These are phyloP conservation scores for Triglochin maritima DNA, from an alignment of 106 monocot genomes.

Conservation along the genomic window DNA sequence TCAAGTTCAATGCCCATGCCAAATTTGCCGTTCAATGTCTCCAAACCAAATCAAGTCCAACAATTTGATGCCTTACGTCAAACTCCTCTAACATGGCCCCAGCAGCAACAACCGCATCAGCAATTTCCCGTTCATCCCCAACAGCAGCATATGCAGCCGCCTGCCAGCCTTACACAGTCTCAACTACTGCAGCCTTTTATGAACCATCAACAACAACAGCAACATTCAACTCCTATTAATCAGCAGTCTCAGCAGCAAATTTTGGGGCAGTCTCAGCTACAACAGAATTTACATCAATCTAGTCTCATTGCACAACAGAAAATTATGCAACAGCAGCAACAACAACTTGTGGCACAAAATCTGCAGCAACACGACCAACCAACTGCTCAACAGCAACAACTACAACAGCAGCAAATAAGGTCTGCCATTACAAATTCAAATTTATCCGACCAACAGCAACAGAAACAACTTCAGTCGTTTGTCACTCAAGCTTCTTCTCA, in stretches of 20 bases:
- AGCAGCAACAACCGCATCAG: constrained; percentile 18
- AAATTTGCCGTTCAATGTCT: constrained; percentile 30
- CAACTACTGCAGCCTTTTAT: constrained; percentile 18
- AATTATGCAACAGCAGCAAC: neutral
- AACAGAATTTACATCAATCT: constrained; percentile 15
- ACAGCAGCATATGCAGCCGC: constrained; percentile 8
- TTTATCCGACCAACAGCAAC: constrained; percentile 34
- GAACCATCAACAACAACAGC: constrained; percentile 13
- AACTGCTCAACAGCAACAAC: neutral
- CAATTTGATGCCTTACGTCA: constrained; percentile 34
- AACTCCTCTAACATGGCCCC: constrained; percentile 11
- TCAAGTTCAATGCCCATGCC: constrained; percentile 23
- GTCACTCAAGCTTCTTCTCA: constrained; percentile 17
- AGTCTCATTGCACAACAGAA: constrained; percentile 11
- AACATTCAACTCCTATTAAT: neutral
- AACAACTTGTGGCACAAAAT: neutral
- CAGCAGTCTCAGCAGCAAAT: neutral
- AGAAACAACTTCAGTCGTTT: constrained; percentile 17
- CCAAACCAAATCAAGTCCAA: constrained; percentile 30
- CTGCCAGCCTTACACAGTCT: constrained; percentile 9
- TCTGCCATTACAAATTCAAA: constrained; percentile 8
- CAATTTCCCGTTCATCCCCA: constrained; percentile 14
- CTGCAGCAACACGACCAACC: neutral
- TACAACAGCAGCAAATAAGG: constrained; percentile 14
- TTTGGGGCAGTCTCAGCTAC: constrained; percentile 1